phyloP scores from a whole-genome alignment of 2,329 filamentous ascomycete genomes.

The Fusarium sacchari region DNA sequence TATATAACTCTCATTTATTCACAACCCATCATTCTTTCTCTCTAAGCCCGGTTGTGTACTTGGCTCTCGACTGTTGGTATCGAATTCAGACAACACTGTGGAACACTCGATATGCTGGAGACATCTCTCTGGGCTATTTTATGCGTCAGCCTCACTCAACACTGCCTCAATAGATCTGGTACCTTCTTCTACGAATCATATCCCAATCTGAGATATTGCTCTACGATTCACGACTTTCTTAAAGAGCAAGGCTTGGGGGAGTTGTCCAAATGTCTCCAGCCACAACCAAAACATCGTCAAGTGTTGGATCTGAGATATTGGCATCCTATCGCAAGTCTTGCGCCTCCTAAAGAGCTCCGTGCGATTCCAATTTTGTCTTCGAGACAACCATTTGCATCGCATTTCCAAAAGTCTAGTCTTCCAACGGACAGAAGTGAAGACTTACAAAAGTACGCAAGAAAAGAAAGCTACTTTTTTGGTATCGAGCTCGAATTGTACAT shows the following conservation, averaged over 20 bases:
- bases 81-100: constrained; percentile 32
- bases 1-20: neutral
- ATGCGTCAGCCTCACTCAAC: constrained; percentile 6
- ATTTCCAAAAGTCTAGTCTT: neutral
- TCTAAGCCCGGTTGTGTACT: neutral
- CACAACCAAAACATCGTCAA: neutral
- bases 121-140: constrained; percentile 23
- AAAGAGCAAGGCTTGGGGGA: neutral
- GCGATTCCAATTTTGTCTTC: neutral
- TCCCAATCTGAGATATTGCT: neutral
- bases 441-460: neutral
- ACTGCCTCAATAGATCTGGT: neutral
- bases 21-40: neutral
- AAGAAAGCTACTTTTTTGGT: constrained; percentile 28
- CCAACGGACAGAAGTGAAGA: neutral
- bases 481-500: constrained; percentile 34
- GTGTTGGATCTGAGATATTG: constrained; percentile 16
- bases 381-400: neutral
- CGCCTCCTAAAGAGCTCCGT: neutral
- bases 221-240: constrained; percentile 4
- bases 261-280: neutral
- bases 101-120: constrained; percentile 19
- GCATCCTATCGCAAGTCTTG: neutral
- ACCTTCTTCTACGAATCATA: neutral
- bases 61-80: neutral